phyloP scores from a whole-genome alignment of 306 rosid genomes.

The Glycine soja region DNA sequence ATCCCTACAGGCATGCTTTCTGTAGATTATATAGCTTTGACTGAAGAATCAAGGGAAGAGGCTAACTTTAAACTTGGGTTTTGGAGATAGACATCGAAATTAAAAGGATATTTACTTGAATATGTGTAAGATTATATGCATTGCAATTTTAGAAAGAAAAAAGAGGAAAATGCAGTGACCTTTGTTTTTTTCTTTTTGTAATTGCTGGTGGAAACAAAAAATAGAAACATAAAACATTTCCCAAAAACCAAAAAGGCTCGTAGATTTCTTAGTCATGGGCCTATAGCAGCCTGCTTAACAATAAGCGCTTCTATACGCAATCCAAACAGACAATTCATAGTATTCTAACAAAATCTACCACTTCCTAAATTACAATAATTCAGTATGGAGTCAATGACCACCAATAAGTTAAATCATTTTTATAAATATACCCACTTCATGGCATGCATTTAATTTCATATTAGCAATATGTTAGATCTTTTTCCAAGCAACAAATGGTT shows the following conservation, averaged over 20 bases:
- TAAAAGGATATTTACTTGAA: not conserved
- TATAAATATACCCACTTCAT: slow-evolving; percentile 19
- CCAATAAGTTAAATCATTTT: slow-evolving; percentile 18
- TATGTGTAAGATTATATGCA: not conserved
- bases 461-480: slow-evolving; percentile 30
- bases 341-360: not conserved
- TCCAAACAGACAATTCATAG: slow-evolving; percentile 18
- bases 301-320: not conserved
- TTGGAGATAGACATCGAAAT: not conserved
- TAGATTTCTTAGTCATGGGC: slow-evolving; percentile 1
- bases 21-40: not conserved
- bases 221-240: not conserved
- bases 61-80: not conserved
- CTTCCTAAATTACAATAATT: slow-evolving; percentile 12
- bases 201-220: not conserved
- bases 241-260: not conserved
- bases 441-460: slow-evolving; percentile 34
- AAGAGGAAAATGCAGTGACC: not conserved
- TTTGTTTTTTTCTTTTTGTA: not conserved
- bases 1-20: not conserved
- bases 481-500: slow-evolving; percentile 28
- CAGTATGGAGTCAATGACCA: not conserved
- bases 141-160: not conserved
- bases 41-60: not conserved
- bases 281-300: slow-evolving; percentile 1